Evolutionary conservation across 257 asterid species (phyloP), one percentile per base, ranked within the genome.

Genomic region (Solanum dulcamara): DNA sequence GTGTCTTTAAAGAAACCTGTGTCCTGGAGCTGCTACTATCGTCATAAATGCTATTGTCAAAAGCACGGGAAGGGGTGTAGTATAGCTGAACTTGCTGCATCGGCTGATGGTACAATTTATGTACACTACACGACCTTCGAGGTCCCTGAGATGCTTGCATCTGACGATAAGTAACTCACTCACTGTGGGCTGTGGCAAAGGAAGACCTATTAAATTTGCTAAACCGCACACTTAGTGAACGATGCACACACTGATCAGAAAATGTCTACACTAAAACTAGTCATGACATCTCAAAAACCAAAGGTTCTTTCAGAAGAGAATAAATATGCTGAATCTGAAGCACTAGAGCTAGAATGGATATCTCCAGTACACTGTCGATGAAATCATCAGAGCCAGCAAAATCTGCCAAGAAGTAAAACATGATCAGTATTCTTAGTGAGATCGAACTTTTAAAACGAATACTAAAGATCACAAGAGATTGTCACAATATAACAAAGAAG

Each of bases 101-200:
- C 32, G 95, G 90, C 75, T 86, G 93, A 85, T 81, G 88, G 91
- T 88, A 90, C 71, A 88, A 71, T 81, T 81, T 89, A 37, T 86
- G 90, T 87, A 89, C 86, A 85, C 85, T 68, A 77, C 92, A 59
- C 15, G 98, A 86, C n/a, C 88, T 44, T 89, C 87, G 90, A 66
- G 93, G 91, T 75, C 85, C 92, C 85, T 90, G 95, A 71, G 98
- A 89, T 86, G 96, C 88, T 89, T 87, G 93, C 98, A 97, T 94
- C 88, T 88, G 87, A 71, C 83, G 35, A 38, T 85, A 83, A 85
- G 67, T 51, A 38, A 82, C 74, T 46, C 46, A 40, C 83, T 38
- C 62, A 12, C 81, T n/a, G 37, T 62, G 37, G 1, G 37, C 71
- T 6, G 74, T 66, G 42, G 42, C 62, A 77, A 77, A 46, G 82